Evolutionary conservation across 768 basidiomycete species (phyloP).

Genomic region (Tephrocybe sp.): DNA sequence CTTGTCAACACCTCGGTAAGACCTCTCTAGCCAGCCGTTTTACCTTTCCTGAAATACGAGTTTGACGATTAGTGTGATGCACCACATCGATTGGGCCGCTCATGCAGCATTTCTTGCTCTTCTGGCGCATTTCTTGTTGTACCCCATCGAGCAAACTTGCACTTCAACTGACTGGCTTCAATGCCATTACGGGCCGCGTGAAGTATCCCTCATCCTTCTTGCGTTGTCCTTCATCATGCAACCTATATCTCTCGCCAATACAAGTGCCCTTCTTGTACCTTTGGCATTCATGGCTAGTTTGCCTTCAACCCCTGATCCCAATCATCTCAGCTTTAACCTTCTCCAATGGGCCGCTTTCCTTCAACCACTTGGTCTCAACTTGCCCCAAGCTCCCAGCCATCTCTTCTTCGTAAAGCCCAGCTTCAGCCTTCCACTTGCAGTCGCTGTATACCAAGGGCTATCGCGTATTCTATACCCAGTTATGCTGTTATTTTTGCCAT

Average conservation of each 20-base stretch:
- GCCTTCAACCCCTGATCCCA: slow-evolving; percentile 42
- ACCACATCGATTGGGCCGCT: slow-evolving; percentile 40
- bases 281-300: slow-evolving; percentile 39
- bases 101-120: slow-evolving; percentile 39
- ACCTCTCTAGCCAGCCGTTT: background rate
- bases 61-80: slow-evolving; percentile 33
- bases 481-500: slow-evolving; percentile 46
- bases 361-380: slow-evolving; percentile 45
- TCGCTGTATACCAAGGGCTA: slow-evolving; percentile 39
- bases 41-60: too few species aligned
- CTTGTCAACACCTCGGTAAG: slow-evolving; percentile 47
- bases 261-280: slow-evolving; percentile 37
- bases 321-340: slow-evolving; percentile 36
- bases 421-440: slow-evolving; percentile 41
- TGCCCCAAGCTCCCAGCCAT: slow-evolving; percentile 42
- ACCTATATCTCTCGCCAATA: slow-evolving; percentile 27
- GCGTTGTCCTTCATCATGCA: slow-evolving; percentile 34
- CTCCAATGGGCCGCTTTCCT: slow-evolving; percentile 39
- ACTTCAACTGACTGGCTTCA: slow-evolving; percentile 19
- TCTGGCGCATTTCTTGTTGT: slow-evolving; percentile 38
- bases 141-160: slow-evolving; percentile 35
- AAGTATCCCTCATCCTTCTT: slow-evolving; percentile 36
- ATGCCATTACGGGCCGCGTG: slow-evolving; percentile 29
- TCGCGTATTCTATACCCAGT: slow-evolving; percentile 36
- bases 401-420: slow-evolving; percentile 39